Conservation (phyloP, 2,329 filamentous ascomycete genomes). For the Endothia cerciana region DNA sequence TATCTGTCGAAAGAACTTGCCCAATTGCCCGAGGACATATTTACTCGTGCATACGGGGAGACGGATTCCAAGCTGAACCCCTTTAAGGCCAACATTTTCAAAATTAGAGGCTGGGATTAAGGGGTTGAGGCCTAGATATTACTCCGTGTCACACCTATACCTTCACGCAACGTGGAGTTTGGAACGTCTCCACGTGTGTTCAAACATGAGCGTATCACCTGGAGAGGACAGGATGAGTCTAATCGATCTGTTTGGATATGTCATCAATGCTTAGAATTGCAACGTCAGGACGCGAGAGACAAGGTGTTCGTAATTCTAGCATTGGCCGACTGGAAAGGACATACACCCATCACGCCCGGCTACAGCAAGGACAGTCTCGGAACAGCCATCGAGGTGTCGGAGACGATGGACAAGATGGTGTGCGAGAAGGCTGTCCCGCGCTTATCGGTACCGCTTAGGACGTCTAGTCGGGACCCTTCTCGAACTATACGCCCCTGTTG, state of each 20-base stretch:
- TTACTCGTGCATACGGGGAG: no score
- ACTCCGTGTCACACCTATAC: no score
- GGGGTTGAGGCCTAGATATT: no score
- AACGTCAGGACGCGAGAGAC: not conserved
- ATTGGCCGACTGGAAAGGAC: not conserved
- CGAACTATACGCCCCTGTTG: no score
- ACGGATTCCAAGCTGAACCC: no score
- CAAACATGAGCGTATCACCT: not conserved
- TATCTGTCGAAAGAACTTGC: not conserved
- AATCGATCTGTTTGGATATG: rapidly evolving
- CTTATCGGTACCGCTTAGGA: no score
- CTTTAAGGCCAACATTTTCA: no score
- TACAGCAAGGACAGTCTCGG: not conserved
- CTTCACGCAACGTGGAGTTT: no score
- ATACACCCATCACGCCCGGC: not conserved
- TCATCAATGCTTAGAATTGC: not conserved
- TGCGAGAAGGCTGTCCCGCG: no score
- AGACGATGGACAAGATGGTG: not conserved
- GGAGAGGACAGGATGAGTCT: not conserved
- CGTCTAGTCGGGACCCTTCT: no score
- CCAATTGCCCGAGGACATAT: not conserved
- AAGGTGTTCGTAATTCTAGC: not conserved
- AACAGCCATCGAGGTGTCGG: not conserved
- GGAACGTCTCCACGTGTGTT: no score
- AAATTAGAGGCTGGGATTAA: no score